phyloP scores from a whole-genome alignment of 2,329 filamentous ascomycete species.

The Fusarium heterosporum region DNA sequence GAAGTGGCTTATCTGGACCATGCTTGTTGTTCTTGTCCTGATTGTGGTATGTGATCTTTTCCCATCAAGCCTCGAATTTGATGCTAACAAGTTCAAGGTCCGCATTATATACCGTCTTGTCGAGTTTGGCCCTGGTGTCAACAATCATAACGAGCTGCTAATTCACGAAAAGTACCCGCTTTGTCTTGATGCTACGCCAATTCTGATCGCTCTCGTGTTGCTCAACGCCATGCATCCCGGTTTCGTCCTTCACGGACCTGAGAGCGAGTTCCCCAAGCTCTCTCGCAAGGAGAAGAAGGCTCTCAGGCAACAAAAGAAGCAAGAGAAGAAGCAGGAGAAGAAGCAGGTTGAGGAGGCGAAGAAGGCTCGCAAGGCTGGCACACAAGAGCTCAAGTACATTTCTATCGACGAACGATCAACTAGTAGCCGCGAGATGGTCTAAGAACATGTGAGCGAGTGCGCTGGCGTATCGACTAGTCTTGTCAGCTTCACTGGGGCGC shows the following conservation, averaged over 20 bases:
- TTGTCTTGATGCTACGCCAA: conserved; percentile 65
- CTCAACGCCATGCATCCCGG: conserved; percentile 63
- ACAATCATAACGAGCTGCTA: conserved; percentile 58
- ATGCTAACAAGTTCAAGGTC: conserved; percentile 49
- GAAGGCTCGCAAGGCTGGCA: conserved; percentile 37
- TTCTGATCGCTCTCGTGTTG: conserved; percentile 60
- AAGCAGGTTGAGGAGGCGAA: conserved; percentile 39
- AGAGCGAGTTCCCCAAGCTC: conserved; percentile 58
- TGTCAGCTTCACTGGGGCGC: conserved; percentile 2
- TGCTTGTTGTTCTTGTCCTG: conserved; percentile 51
- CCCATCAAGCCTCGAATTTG: not conserved
- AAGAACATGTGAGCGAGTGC: not conserved
- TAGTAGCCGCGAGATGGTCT: conserved; percentile 13
- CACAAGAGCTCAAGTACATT: conserved; percentile 32
- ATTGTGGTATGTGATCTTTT: conserved; percentile 50
- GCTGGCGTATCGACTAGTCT: not conserved
- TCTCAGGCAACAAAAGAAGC: conserved; percentile 53
- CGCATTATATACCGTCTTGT: conserved; percentile 71
- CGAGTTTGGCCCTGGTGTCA: conserved; percentile 64
- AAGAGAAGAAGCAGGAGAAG: conserved; percentile 47
- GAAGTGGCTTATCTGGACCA: conserved; percentile 50
- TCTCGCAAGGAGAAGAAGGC: conserved; percentile 60
- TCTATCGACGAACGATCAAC: conserved; percentile 21
- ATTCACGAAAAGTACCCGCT: conserved; percentile 65
- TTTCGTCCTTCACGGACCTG: conserved; percentile 57